These are phyloP conservation scores for Eucalyptus caleyi DNA, from an alignment of 345 rosid species.

Conservation along the genomic window DNA sequence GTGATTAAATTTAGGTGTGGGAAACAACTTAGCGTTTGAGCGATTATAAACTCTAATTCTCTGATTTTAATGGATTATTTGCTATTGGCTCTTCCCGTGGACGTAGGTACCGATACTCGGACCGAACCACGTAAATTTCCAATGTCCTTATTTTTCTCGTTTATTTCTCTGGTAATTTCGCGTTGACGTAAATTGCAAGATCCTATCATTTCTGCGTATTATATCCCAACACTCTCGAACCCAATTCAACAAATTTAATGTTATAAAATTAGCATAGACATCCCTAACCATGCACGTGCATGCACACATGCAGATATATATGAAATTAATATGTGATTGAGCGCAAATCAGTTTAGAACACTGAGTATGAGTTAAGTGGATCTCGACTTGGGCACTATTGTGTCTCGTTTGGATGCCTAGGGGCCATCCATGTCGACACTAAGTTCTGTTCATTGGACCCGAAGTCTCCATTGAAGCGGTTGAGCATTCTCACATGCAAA, in stretches of 20 bases:
- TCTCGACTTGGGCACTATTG: too few relatives aligned
- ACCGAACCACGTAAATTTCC: rapidly evolving
- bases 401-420: too few relatives aligned
- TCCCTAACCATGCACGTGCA: too few relatives aligned
- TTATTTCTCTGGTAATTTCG: too few relatives aligned
- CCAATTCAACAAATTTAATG: too few relatives aligned
- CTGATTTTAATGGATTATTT: rapidly evolving
- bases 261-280: too few relatives aligned
- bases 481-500: not conserved
- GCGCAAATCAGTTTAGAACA: not conserved
- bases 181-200: rapidly evolving
- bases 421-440: too few relatives aligned
- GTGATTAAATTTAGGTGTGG: rapidly evolving
- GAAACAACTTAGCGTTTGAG: rapidly evolving
- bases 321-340: not conserved
- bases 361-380: too few relatives aligned
- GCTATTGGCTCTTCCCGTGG: rapidly evolving
- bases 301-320: not conserved
- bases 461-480: not conserved
- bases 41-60: rapidly evolving
- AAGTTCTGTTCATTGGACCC: not conserved
- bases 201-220: rapidly evolving
- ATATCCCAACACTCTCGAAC: too few relatives aligned
- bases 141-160: rapidly evolving
- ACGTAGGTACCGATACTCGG: rapidly evolving